Evolutionary conservation across 2,329 filamentous ascomycete genomes (phyloP), one percentile per base, ranked within the genome.

Genomic region (Cytospora piceicola): DNA sequence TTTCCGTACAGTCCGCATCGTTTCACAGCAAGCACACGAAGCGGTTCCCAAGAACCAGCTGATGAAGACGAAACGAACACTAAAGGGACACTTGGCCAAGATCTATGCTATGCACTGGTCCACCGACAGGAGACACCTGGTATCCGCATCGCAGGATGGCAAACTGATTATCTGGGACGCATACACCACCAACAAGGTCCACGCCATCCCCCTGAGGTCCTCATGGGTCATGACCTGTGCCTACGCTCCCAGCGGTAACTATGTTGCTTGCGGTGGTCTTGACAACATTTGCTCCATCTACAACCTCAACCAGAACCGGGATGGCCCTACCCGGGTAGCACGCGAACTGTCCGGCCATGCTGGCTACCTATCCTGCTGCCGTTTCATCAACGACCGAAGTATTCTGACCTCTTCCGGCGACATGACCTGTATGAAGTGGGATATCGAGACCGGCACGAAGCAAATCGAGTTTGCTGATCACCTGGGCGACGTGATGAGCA

Each of bases 61-160:
- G 77, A 98, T 99, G 95, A 96, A 95, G 85, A 92, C 94, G 70
- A 95, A 96, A 83, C 91, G 93, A 75, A 97, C 94, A 59, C 85
- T 99, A 72, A 98, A 98, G 83, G 95, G 95, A 71, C 95, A 99
- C 85, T 83, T 99, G 72, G 95, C 95, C 74, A 99, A 99, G 83
- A 99, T 99, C 75, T 99, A 99, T 80, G 95, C 95, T 74, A 99
- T 99, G 95, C 95, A 99, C 84, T 99, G 95, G 95, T 98, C 95
- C 39, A 99, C 95, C 70, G 95, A 99, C 81, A 89, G 95, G 76
- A 90, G 95, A 79, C 95, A 98, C 80, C 88, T 98, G 68, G 95
- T 99, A 61, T 98, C 95, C 15, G 95, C 95, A 70, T 99, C 95
- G 72, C 95, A 99, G 81, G 95, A 99, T 75, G 95, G 95, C 78